Conservation (phyloP, 148 eudicot genomes). For the Suaeda aralocaspica region DNA sequence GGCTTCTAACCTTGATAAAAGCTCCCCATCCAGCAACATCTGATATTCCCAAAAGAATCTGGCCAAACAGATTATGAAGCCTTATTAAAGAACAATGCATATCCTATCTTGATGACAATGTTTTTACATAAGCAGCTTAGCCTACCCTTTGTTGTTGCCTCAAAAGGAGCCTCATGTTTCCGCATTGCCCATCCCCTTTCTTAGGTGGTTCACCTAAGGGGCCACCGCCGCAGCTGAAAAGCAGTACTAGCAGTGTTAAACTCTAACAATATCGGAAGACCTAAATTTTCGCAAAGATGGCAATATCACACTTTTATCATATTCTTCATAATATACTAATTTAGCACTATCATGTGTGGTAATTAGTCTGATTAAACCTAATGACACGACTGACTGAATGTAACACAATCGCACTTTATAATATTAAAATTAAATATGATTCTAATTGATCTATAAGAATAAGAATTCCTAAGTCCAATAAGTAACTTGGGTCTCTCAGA, state of each 20-base stretch:
- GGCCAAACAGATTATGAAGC: constrained; percentile 17
- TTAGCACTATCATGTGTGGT: background rate
- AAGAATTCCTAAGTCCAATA: background rate
- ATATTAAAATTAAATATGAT: background rate
- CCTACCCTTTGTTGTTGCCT: constrained; percentile 80
- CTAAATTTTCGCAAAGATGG: background rate
- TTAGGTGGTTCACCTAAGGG: constrained; percentile 74
- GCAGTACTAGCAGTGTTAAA: background rate
- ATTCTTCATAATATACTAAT: too few species aligned
- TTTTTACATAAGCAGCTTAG: background rate
- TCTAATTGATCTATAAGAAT: too few species aligned
- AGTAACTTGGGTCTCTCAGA: background rate
- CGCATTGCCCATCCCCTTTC: constrained; percentile 86
- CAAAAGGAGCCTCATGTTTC: constrained; percentile 85
- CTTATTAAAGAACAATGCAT: constrained; percentile 1
- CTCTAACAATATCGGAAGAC: background rate
- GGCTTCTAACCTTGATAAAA: constrained; percentile 68
- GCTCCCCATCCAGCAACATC: constrained; percentile 98
- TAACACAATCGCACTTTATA: background rate
- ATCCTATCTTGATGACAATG: constrained; percentile 1
- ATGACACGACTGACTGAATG: background rate
- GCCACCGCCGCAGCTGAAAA: constrained; percentile 82
- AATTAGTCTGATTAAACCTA: background rate
- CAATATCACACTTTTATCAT: background rate
- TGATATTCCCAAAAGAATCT: constrained; percentile 83